Evolutionary conservation across 2,329 filamentous ascomycete species (phyloP).

Genomic region (Pezizomycotina sp.): DNA sequence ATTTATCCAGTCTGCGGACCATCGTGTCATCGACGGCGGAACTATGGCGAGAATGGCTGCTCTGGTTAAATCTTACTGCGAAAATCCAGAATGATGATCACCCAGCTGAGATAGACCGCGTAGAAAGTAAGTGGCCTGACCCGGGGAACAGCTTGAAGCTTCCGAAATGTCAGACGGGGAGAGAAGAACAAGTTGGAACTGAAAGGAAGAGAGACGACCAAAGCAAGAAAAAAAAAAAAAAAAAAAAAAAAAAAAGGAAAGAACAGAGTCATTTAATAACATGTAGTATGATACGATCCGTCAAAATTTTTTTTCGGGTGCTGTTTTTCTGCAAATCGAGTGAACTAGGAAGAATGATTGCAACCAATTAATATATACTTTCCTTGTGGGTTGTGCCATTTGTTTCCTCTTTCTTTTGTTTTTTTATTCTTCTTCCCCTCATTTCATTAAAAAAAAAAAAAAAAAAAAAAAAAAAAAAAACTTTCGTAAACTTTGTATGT

Average conservation of each 20-base stretch:
- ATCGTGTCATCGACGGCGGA: slow-evolving; percentile 83
- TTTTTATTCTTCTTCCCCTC: too few species aligned
- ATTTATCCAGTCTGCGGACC: slow-evolving; percentile 34
- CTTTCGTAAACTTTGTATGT: slow-evolving; percentile 1
- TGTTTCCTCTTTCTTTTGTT: too few species aligned
- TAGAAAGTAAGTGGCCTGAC: neutral
- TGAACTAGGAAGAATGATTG: too few species aligned
- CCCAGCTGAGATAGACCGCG: slow-evolving; percentile 50
- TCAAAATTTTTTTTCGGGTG: neutral
- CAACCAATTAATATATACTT: too few species aligned
- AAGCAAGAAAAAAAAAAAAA: slow-evolving; percentile 3
- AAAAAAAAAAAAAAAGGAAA: slow-evolving; percentile 5
- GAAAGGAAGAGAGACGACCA: slow-evolving; percentile 2
- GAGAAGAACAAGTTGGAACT: slow-evolving; percentile 7
- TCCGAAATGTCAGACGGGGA: too few species aligned
- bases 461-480: slow-evolving; percentile 1
- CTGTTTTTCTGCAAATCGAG: slow-evolving; percentile 14
- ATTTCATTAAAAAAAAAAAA: neutral
- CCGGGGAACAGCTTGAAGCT: slow-evolving; percentile 5
- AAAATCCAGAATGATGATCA: slow-evolving; percentile 76
- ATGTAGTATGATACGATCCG: neutral
- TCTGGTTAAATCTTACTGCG: slow-evolving; percentile 57
- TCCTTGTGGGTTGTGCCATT: too few species aligned
- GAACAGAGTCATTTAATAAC: slow-evolving; percentile 11
- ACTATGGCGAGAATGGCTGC: slow-evolving; percentile 86